Conservation (phyloP, 1,284 basidiomycete species). For the Heterobasidion parviporum region DNA sequence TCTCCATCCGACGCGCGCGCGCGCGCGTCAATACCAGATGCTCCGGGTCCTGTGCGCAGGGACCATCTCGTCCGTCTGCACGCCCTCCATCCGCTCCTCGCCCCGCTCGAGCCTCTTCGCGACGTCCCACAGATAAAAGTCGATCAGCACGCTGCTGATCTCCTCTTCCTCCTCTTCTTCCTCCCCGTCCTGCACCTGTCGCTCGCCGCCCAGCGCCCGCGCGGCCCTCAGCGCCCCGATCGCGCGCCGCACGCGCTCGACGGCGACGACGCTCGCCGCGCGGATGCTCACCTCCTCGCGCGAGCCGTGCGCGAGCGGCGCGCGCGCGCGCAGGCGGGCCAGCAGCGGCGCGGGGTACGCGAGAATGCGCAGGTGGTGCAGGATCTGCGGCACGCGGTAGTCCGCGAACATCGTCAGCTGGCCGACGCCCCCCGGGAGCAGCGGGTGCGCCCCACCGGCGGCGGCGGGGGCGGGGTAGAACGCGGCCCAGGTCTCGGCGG, state of each 20-base stretch:
- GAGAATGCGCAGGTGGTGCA: constrained; percentile 70
- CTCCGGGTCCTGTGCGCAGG: constrained; percentile 74
- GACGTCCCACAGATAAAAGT: constrained; percentile 82
- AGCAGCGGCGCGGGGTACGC: constrained; percentile 53
- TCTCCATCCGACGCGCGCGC: neutral
- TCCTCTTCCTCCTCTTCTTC: constrained; percentile 21
- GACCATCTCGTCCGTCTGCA: constrained; percentile 48
- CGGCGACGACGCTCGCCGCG: constrained; percentile 66
- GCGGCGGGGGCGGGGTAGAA: constrained; percentile 46
- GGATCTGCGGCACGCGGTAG: constrained; percentile 78
- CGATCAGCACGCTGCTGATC: constrained; percentile 72
- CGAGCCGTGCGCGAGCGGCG: constrained; percentile 42
- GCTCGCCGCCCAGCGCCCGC: constrained; percentile 12
- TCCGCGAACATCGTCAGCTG: constrained; percentile 83
- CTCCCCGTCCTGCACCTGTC: constrained; percentile 36
- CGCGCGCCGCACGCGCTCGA: constrained; percentile 58
- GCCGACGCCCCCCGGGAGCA: constrained; percentile 57
- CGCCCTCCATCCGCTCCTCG: constrained; percentile 44
- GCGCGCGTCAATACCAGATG: constrained; percentile 60
- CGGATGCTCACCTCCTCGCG: constrained; percentile 66
- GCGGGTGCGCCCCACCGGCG: constrained; percentile 37
- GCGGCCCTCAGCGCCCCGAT: constrained; percentile 23
- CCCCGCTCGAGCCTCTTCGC: constrained; percentile 67
- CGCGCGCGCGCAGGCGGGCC: constrained; percentile 31
- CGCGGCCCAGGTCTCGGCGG: constrained; percentile 80